A percentile compares a stretch with the other conserved stretches of the same genome.
Evolutionary conservation across 2,329 filamentous ascomycete genomes (phyloP).

Genomic region (Aureobasidium sp.): DNA sequence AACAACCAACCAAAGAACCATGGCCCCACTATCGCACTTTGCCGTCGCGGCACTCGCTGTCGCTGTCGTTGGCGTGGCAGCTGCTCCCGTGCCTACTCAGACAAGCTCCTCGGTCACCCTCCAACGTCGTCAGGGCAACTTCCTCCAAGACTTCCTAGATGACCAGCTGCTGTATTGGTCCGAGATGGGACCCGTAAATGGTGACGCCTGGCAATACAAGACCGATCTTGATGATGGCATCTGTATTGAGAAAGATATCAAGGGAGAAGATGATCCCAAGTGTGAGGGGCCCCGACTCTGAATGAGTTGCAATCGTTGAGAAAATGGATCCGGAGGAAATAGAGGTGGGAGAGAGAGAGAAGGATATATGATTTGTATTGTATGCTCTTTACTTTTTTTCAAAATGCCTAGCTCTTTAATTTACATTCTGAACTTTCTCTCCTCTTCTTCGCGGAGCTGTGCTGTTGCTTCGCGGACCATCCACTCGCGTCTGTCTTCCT

Average conservation of each 20-base stretch:
- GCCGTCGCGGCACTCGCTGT: neutral
- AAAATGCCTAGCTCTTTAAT: neutral
- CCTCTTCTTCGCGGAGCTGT: constrained; percentile 6
- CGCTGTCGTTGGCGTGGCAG: neutral
- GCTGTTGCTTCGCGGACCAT: constrained; percentile 18
- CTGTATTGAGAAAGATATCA: too few relatives aligned
- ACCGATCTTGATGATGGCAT: too few relatives aligned
- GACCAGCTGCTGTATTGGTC: too few relatives aligned
- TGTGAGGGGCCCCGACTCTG: too few relatives aligned
- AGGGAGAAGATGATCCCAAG: too few relatives aligned
- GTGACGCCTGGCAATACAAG: too few relatives aligned
- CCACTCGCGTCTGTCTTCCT: constrained; percentile 49
- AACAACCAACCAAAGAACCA: neutral
- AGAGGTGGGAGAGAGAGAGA: too few relatives aligned
- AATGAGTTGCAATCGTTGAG: too few relatives aligned
- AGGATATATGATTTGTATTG: neutral
- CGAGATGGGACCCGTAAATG: too few relatives aligned
- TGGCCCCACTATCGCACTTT: neutral
- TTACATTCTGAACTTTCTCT: constrained; percentile 9
- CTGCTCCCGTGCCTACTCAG: neutral
- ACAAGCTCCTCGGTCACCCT: neutral
- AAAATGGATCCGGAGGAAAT: too few relatives aligned
- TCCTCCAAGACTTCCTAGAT: neutral
- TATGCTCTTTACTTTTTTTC: neutral
- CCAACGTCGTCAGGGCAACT: neutral